These are phyloP conservation scores for Ilyonectria destructans DNA, from an alignment of 2,329 filamentous ascomycete genomes.

Conservation along the genomic window DNA sequence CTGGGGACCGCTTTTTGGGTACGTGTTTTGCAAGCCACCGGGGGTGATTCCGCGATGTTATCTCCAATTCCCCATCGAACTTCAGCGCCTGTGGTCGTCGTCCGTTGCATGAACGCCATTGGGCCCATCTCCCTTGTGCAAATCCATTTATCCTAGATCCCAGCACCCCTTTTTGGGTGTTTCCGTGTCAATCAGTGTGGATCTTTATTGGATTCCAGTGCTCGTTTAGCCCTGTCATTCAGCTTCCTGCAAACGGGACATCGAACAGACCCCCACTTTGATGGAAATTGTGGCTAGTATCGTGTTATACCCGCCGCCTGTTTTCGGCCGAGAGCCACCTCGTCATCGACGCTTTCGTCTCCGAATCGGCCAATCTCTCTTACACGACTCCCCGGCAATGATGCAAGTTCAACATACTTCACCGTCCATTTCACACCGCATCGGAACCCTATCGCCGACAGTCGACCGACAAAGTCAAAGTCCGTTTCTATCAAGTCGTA, in stretches of 20 bases:
- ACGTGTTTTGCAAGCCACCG: constrained; percentile 16
- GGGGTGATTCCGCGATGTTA: constrained; percentile 23
- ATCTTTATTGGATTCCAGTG: background rate
- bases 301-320: constrained; percentile 21
- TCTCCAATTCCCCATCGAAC: constrained; percentile 10
- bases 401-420: background rate
- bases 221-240: constrained; percentile 9
- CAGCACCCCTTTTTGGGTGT: background rate
- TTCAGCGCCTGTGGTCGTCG: constrained; percentile 1
- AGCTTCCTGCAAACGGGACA: constrained; percentile 6
- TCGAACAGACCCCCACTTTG: constrained; percentile 13
- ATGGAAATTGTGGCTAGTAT: constrained; percentile 19
- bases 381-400: constrained; percentile 1
- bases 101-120: constrained; percentile 28
- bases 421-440: background rate
- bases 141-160: constrained; percentile 27
- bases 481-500: background rate
- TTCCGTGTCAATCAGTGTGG: constrained; percentile 22
- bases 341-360: background rate
- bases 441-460: no score
- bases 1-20: constrained; percentile 13
- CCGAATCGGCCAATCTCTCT: constrained; percentile 4
- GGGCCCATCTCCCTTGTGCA: constrained; percentile 25
- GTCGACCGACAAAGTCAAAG: background rate
- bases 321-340: constrained; percentile 26